Conservation (phyloP, 2,329 filamentous ascomycete genomes). For the Fusarium sp. region DNA sequence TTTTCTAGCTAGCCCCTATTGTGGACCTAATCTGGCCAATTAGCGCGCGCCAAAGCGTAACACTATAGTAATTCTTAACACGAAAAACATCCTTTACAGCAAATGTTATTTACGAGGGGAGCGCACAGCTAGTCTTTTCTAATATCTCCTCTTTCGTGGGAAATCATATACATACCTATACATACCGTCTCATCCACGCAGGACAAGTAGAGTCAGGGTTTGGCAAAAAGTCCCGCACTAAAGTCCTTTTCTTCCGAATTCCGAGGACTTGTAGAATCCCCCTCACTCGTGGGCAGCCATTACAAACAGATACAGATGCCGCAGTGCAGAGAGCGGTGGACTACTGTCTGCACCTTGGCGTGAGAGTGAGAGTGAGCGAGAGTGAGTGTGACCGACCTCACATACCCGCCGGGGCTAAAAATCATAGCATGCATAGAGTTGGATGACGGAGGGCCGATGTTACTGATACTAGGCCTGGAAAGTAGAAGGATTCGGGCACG, state of each 20-base stretch:
- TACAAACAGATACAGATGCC: constrained; percentile 6
- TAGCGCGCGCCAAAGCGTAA: too few species aligned
- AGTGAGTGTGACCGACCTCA: constrained; percentile 44
- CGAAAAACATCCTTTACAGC: constrained; percentile 1
- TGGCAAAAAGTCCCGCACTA: constrained; percentile 4
- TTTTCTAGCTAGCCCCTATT: too few species aligned
- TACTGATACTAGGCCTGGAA: constrained; percentile 36
- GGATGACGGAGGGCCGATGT: constrained; percentile 37
- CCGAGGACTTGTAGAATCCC: neutral
- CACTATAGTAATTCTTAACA: too few species aligned
- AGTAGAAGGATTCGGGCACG: constrained; percentile 36
- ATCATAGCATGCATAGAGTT: constrained; percentile 43
- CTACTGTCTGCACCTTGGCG: neutral
- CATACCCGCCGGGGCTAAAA: constrained; percentile 48
- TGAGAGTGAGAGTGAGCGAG: constrained; percentile 29
- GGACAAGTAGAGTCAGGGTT: constrained; percentile 16
- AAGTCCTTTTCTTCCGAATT: constrained; percentile 8
- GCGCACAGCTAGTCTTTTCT: neutral
- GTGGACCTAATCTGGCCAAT: too few species aligned
- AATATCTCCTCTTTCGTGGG: constrained; percentile 11
- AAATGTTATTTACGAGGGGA: neutral
- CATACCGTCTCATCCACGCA: constrained; percentile 6
- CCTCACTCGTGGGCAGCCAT: constrained; percentile 15
- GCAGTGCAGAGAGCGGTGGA: constrained; percentile 17
- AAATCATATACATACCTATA: neutral